Conservation (phyloP, 2,329 filamentous ascomycete genomes). For the Talaromyces amestolkiae region DNA sequence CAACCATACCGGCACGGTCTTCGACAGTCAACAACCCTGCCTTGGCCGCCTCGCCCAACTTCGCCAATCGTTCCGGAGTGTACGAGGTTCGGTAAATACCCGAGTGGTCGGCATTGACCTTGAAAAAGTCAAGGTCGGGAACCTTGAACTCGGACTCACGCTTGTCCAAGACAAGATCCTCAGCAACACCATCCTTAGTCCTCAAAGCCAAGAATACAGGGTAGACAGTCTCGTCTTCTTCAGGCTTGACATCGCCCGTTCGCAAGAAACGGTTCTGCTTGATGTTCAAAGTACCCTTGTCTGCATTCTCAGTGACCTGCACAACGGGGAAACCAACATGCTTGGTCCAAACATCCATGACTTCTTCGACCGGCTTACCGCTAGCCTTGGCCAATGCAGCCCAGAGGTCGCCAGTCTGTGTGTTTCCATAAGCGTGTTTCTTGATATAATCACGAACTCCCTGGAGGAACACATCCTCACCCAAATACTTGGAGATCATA, state of each 20-base stretch:
- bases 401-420: conserved; percentile 87
- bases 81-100: conserved; percentile 91
- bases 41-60: conserved; percentile 84
- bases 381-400: conserved; percentile 81
- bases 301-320: conserved; percentile 73
- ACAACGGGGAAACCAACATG: conserved; percentile 91
- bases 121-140: conserved; percentile 82
- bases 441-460: conserved; percentile 88
- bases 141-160: conserved; percentile 77
- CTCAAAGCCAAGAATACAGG: conserved; percentile 85
- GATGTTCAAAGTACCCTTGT: conserved; percentile 71
- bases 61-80: conserved; percentile 74
- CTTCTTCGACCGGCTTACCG: conserved; percentile 82
- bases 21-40: conserved; percentile 77
- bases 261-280: conserved; percentile 95
- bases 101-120: conserved; percentile 92
- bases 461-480: conserved; percentile 89
- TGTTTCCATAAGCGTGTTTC: conserved; percentile 96
- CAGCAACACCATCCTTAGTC: conserved; percentile 78
- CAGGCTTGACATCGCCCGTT: conserved; percentile 87
- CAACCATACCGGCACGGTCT: conserved; percentile 91
- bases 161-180: conserved; percentile 67
- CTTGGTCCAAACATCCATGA: conserved; percentile 97
- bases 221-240: conserved; percentile 84
- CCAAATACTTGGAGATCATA: conserved; percentile 95